Evolutionary conservation across 1,139 yeast genomes (phyloP).

Genomic region (Suhomyces ambrosiae): DNA sequence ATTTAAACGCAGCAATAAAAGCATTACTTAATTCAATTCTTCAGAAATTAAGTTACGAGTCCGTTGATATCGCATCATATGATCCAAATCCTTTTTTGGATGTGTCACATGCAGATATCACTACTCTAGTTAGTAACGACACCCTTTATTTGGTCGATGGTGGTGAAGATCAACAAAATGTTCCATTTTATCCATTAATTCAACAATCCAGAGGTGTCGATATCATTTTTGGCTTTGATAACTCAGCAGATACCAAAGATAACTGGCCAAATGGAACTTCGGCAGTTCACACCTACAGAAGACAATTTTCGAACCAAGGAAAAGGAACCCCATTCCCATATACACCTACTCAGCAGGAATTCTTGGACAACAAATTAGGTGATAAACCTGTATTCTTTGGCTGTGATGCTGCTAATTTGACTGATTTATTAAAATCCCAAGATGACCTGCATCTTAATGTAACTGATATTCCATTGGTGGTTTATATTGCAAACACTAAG

Average conservation of each 20-base stretch:
- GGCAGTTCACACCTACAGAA: constrained; percentile 52
- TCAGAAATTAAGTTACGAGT: constrained; percentile 25
- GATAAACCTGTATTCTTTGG: constrained; percentile 45
- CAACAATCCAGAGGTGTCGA: constrained; percentile 75
- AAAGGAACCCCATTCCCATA: constrained; percentile 43
- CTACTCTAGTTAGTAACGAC: constrained; percentile 33
- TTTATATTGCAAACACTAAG: constrained; percentile 39
- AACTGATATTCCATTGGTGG: constrained; percentile 44
- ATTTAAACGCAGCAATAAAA: constrained; percentile 27
- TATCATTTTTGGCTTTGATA: constrained; percentile 79
- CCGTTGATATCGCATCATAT: constrained; percentile 44
- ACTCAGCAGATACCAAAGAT: constrained; percentile 72
- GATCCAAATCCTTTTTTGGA: constrained; percentile 43
- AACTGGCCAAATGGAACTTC: constrained; percentile 83
- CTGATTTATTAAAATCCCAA: constrained; percentile 32
- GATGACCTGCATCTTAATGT: constrained; percentile 29
- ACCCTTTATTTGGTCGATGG: constrained; percentile 79
- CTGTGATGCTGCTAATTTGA: constrained; percentile 35
- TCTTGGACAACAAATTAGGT: constrained; percentile 31
- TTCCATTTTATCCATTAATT: constrained; percentile 77
- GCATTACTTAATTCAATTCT: constrained; percentile 31
- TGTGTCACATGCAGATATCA: constrained; percentile 18
- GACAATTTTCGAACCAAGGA: constrained; percentile 51
- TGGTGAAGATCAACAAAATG: constrained; percentile 79
- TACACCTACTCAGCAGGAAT: constrained; percentile 37